Base-by-base conservation (phyloP, 495 filamentous ascomycete genomes). In the Beverwykella pulmonaria region DNA sequence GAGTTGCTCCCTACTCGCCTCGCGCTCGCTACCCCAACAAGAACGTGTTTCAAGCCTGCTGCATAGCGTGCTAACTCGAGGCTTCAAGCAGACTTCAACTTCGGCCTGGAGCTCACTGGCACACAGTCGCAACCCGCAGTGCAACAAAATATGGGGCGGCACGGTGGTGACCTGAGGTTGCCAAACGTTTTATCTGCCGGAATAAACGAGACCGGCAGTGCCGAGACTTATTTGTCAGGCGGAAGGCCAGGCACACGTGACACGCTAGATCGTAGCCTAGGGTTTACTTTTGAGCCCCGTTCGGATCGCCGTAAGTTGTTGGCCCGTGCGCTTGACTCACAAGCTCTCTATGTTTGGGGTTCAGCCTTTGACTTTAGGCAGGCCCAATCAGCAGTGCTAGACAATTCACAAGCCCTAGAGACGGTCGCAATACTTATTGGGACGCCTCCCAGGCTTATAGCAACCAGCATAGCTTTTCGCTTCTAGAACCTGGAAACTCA, bases 291-390 rank as follows among this genome's bases (percentile, higher is more conserved):
- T 12, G 32, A 34, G 32, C 6, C 6, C 2, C 9, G 8, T 44
- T 44, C 39, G 39, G 39, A 44, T 44, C 39, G 39, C 8, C 39
- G 39, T 44, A 44, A 44, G 39, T 44, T 34, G n/a, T n/a, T n/a
- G 39, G 39, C 39, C 39, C 39, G 39, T 44, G 39, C 39, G 9
- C 17, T 44, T 60, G 57, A 60, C 22, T 50, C 27, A 49, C 46
- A 20, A n/a, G 29, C 27, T 9, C 7, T n/a, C 53, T 32, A 22
- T 64, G 26, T 48, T 41, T 53, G 36, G 5, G 66, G 64, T 69
- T 69, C 66, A 69, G 66, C 61, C 66, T 64, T 59, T 60, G 17
- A 50, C 20, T 48, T 8, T 48, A 60, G 57, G 57, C 57, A 60
- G 54, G 54, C 27, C 52, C 54, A 57, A 46, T 41, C 29, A 39